Conservation (phyloP, 495 filamentous ascomycete genomes). For the Haplographium delicatum region DNA sequence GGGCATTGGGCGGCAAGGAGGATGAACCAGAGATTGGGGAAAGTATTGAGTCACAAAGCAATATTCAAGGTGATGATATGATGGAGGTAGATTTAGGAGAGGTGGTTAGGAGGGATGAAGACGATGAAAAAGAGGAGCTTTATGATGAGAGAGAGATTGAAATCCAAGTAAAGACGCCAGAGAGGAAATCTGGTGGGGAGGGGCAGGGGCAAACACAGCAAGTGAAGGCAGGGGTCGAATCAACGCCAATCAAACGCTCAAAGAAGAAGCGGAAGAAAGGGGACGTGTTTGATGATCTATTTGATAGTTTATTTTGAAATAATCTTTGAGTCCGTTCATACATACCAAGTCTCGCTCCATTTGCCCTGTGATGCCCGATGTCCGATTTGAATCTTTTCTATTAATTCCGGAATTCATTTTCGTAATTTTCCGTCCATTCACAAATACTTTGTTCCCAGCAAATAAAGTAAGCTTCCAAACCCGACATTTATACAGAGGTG, state of each 20-base stretch:
- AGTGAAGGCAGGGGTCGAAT: neutral
- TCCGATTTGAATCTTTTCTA: neutral
- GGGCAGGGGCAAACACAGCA: too few species aligned
- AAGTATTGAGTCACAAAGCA: conserved; percentile 2
- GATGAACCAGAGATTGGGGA: neutral
- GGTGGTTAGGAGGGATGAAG: neutral
- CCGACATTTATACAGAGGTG: conserved; percentile 68
- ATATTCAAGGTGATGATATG: conserved; percentile 12
- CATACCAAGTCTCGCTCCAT: too few species aligned
- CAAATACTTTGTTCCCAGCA: conserved; percentile 35
- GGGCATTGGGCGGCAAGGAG: conserved; percentile 11
- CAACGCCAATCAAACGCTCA: conserved; percentile 14
- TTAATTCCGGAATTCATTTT: neutral
- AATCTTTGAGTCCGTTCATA: too few species aligned
- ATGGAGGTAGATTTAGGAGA: conserved; percentile 4
- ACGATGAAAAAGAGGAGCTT: neutral
- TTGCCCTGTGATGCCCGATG: too few species aligned
- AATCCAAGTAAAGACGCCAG: conserved; percentile 10
- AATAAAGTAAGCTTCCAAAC: conserved; percentile 50
- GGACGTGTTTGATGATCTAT: conserved; percentile 61
- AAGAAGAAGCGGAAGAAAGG: conserved; percentile 43
- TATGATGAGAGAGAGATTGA: neutral
- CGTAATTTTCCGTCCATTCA: conserved; percentile 1
- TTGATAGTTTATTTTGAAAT: conserved; percentile 48
- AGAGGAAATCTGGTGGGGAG: too few species aligned